These are phyloP conservation scores for Torrubiella hemipterigena DNA, from an alignment of 2,329 filamentous ascomycete species.

Conservation along the genomic window DNA sequence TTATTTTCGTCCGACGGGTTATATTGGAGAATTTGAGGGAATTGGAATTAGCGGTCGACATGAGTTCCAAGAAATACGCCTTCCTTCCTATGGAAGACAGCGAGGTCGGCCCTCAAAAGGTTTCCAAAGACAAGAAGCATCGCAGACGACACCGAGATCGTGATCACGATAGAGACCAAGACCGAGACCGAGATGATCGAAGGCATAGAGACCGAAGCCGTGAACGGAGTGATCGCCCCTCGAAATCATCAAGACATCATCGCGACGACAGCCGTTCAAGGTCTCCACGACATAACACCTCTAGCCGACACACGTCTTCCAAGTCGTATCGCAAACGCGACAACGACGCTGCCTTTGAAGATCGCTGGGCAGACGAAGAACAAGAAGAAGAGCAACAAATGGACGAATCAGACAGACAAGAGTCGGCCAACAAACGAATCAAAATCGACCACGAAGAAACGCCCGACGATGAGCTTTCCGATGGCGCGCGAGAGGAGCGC, in stretches of 20 bases:
- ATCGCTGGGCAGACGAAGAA: constrained; percentile 75
- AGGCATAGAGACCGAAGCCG: constrained; percentile 9
- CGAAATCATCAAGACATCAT: constrained; percentile 10
- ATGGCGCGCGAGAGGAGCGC: constrained; percentile 44
- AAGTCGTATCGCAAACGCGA: constrained; percentile 31
- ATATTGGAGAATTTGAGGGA: no score
- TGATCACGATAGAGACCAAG: no score
- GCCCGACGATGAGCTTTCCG: constrained; percentile 38
- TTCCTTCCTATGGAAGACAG: constrained; percentile 57
- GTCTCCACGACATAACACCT: constrained; percentile 16
- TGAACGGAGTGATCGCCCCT: constrained; percentile 11
- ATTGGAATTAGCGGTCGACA: no score
- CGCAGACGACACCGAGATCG: constrained; percentile 25
- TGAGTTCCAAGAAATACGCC: constrained; percentile 51
- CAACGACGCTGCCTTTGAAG: constrained; percentile 47
- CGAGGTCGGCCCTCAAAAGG: constrained; percentile 43
- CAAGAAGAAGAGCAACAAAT: constrained; percentile 27
- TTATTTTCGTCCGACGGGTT: no score
- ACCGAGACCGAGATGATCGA: no score
- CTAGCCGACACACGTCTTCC: constrained; percentile 20
- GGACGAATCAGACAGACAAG: constrained; percentile 47
- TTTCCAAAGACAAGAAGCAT: constrained; percentile 35
- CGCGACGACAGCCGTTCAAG: constrained; percentile 19
- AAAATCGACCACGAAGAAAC: constrained; percentile 48
- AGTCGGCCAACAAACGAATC: constrained; percentile 59